Evolutionary conservation across 1,284 basidiomycete genomes (phyloP), one percentile per base, ranked within the genome.

Genomic region (Stereum hirsutum): DNA sequence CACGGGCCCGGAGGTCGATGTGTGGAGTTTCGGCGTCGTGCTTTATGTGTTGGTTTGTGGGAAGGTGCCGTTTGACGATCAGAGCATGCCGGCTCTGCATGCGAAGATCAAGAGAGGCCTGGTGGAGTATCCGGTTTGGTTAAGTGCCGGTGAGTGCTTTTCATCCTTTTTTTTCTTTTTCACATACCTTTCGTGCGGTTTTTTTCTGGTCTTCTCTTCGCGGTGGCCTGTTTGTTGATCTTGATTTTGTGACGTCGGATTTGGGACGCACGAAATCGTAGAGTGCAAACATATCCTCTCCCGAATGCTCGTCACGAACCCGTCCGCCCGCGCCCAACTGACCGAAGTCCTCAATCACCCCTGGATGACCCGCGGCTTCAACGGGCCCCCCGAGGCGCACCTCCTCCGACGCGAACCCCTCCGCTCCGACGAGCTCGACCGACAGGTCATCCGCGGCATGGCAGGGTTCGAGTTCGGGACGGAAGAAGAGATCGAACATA

Each of bases 11-110:
- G 95, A 99, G 61, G 95, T 99, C 45, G 96, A 99, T 57, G 86
- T 98, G 0, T 99, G 96, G 95, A 95, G 90, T 57, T 98, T 98
- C 52, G 95, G 96, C 5, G 94, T 99, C 47, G 95, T 99, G 6
- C 75, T 99, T 8, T 99, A 98, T 57, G 94, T 97, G 11, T 74
- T 99, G 38, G 93, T 99, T 0, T 98, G 94, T 60, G 96, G 95
- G 42, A 98, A 96, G 65, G 95, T 99, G 1, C 95, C 95, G 0
- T 99, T 99, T 58, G 95, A 99, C 59, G 96, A 99, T 61, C 93
- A 98, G 65, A 93, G 87, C 58, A 99, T 99, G 95, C 96, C 95
- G 2, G 95, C 94, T 0, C 68, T 99, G 40, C 96, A 99, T 60
- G 95, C 95, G 32, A 99, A 99, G 70, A 99, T 99, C 68, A 99